Conservation (phyloP, 768 basidiomycete genomes). For the Trametes gibbosa region DNA sequence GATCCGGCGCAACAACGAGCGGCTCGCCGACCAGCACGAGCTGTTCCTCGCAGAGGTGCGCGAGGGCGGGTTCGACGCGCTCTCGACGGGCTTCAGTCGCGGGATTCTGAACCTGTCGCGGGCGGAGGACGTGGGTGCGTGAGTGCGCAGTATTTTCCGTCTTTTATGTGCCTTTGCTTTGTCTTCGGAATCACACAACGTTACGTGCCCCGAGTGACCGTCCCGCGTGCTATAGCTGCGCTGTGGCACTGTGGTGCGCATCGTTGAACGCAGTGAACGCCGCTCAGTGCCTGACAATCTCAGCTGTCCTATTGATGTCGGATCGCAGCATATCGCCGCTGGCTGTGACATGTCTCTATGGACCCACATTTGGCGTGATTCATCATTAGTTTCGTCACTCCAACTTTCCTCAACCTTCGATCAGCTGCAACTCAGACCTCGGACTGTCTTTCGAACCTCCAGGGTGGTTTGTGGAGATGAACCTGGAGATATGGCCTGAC, state of each 20-base stretch:
- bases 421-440: too few species aligned
- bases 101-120: constrained; percentile 49
- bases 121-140: constrained; percentile 26
- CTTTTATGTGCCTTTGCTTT: neutral
- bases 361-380: too few species aligned
- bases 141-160: neutral
- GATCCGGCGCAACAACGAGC: constrained; percentile 82
- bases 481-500: too few species aligned
- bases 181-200: neutral
- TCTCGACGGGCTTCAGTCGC: constrained; percentile 68
- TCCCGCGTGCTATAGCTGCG: neutral
- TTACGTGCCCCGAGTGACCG: neutral
- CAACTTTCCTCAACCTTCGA: too few species aligned
- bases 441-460: too few species aligned
- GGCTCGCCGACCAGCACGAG: constrained; percentile 79
- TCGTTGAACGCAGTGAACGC: too few species aligned
- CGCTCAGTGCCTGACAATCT: too few species aligned
- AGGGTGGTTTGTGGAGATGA: too few species aligned
- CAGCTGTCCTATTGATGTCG: too few species aligned
- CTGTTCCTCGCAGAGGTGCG: constrained; percentile 75
- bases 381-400: too few species aligned
- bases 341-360: too few species aligned
- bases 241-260: neutral
- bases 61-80: constrained; percentile 64
- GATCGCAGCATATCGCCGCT: too few species aligned